Conservation (phyloP, 768 basidiomycete species). For the Suillus alpinus region DNA sequence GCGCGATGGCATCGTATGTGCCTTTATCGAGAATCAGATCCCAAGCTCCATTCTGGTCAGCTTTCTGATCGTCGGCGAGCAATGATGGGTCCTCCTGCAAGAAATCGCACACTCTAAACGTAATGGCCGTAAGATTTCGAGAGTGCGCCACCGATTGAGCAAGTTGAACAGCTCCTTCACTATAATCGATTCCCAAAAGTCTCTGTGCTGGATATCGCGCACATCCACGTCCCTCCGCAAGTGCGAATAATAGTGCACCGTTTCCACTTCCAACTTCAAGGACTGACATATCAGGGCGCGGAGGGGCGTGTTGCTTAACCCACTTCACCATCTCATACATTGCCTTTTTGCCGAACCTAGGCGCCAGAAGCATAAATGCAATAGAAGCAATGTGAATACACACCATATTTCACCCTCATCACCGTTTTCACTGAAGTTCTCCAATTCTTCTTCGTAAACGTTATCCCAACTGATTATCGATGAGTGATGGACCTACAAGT, state of each 20-base stretch:
- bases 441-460: constrained; percentile 69
- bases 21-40: constrained; percentile 83
- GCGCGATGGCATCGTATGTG: constrained; percentile 84
- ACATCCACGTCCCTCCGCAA: constrained; percentile 41
- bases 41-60: constrained; percentile 41
- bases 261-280: constrained; percentile 84
- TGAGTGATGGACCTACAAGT: constrained; percentile 1
- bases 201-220: constrained; percentile 55
- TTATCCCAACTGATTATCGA: constrained; percentile 62
- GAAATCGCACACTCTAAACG: constrained; percentile 65
- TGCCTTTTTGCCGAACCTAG: constrained; percentile 77
- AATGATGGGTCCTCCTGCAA: constrained; percentile 49
- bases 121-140: constrained; percentile 40
- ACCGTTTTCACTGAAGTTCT: constrained; percentile 71
- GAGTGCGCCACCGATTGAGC: constrained; percentile 53
- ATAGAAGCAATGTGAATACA: constrained; percentile 14
- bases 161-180: constrained; percentile 64
- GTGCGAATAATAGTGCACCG: constrained; percentile 69
- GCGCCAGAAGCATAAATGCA: background rate
- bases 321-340: constrained; percentile 81
- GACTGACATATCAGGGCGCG: constrained; percentile 44
- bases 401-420: constrained; percentile 88
- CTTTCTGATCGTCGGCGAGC: constrained; percentile 12
- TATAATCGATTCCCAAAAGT: constrained; percentile 76
- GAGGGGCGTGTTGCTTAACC: constrained; percentile 54